Conservation (phyloP, 2,329 filamentous ascomycete species). For the Phialophora tarda region DNA sequence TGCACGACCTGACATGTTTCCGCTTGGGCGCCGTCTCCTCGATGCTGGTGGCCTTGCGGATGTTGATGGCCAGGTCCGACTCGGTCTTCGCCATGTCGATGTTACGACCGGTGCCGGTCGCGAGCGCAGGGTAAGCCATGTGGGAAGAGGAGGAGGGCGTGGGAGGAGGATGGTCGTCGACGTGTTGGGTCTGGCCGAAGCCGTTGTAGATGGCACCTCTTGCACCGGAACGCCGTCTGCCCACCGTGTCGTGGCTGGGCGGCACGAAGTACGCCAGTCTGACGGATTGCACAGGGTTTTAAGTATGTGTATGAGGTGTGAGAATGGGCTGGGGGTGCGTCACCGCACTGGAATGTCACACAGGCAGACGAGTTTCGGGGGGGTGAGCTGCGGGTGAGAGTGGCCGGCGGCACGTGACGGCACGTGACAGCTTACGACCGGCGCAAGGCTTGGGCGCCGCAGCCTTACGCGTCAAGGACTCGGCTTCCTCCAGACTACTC, state of each 20-base stretch:
- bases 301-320: background rate
- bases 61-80: constrained; percentile 68
- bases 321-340: background rate
- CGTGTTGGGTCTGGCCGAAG: constrained; percentile 33
- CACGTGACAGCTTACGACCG: too few relatives aligned
- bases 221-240: constrained; percentile 21
- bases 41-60: constrained; percentile 70
- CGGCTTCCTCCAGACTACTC: too few relatives aligned
- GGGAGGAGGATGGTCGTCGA: constrained; percentile 24
- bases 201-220: constrained; percentile 32
- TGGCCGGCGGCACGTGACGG: too few relatives aligned
- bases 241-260: constrained; percentile 14
- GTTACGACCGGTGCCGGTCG: constrained; percentile 36
- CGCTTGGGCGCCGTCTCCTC: constrained; percentile 51
- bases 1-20: constrained; percentile 97
- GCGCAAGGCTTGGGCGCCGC: too few relatives aligned
- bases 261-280: constrained; percentile 35
- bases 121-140: constrained; percentile 36
- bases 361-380: constrained; percentile 1
- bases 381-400: background rate
- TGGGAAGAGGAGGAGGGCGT: constrained; percentile 12
- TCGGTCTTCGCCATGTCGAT: constrained; percentile 54
- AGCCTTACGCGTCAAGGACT: too few relatives aligned
- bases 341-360: background rate
- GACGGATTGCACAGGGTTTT: constrained; percentile 12